These are phyloP conservation scores for Malus sylvestris DNA, from an alignment of 306 rosid genomes.

Conservation along the genomic window DNA sequence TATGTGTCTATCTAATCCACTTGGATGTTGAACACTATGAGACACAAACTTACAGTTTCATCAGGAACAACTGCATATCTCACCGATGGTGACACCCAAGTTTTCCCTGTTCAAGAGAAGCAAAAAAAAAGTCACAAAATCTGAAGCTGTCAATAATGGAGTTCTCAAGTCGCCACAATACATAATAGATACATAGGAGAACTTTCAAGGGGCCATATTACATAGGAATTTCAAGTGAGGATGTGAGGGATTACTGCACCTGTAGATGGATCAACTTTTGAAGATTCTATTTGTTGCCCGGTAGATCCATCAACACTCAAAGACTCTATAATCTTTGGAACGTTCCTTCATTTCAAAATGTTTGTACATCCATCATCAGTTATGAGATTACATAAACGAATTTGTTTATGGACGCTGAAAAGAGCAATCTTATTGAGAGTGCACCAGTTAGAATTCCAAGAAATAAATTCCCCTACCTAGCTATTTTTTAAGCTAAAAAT, in stretches of 20 bases:
- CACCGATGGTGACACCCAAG: conserved; percentile 56
- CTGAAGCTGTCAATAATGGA: not conserved
- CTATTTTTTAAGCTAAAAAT: not conserved
- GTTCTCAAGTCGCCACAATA: not conserved
- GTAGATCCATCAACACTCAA: conserved; percentile 84
- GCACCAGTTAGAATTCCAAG: not conserved
- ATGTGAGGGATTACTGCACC: conserved; percentile 38
- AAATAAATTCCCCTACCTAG: not conserved
- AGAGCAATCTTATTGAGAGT: not conserved
- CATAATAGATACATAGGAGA: not conserved
- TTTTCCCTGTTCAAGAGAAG: conserved; percentile 41
- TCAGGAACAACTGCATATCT: conserved; percentile 97
- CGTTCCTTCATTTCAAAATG: conserved; percentile 48
- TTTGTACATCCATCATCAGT: no score
- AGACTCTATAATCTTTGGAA: conserved; percentile 67
- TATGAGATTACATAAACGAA: conserved; percentile 13
- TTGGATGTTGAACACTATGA: not conserved
- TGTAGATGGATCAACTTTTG: conserved; percentile 56
- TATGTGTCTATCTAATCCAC: not conserved
- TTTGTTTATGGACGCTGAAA: not conserved
- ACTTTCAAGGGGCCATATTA: no score
- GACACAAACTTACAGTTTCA: conserved; percentile 62
- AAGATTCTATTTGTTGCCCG: conserved; percentile 67
- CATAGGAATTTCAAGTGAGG: not conserved
- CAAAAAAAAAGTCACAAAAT: not conserved